A percentile compares a stretch with the other conserved stretches of the same genome.
These are phyloP conservation scores for Penicillium robsamsonii DNA, from an alignment of 495 filamentous ascomycete genomes.

Conservation along the genomic window DNA sequence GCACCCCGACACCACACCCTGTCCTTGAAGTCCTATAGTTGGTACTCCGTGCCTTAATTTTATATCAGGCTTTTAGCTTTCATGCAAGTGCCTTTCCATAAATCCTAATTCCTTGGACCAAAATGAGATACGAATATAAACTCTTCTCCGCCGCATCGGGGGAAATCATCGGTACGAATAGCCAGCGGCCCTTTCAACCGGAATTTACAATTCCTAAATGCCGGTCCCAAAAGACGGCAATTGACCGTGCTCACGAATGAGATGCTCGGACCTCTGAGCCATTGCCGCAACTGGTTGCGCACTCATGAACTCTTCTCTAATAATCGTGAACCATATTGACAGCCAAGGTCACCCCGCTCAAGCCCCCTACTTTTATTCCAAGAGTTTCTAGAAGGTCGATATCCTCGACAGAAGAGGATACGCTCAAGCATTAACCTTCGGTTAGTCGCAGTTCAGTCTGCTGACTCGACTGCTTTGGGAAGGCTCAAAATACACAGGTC, in stretches of 20 bases:
- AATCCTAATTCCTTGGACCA: not conserved
- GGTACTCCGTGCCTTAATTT: not conserved
- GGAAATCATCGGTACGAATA: not conserved
- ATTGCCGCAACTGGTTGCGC: not conserved
- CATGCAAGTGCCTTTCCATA: not conserved
- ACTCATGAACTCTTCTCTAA: not conserved
- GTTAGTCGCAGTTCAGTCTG: slow-evolving; percentile 5
- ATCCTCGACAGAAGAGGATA: not conserved
- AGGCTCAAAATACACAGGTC: not conserved
- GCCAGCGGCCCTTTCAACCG: not conserved
- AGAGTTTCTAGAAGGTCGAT: slow-evolving; percentile 14
- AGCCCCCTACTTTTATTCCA: not conserved
- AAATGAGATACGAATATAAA: not conserved
- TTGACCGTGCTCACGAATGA: not conserved
- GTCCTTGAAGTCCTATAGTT: not conserved
- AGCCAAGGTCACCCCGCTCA: slow-evolving; percentile 13
- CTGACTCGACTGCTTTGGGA: slow-evolving; percentile 11
- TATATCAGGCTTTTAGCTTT: not conserved
- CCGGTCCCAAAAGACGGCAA: not conserved
- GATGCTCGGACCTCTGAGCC: slow-evolving; percentile 1
- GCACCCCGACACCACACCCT: not conserved
- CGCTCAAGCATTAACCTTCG: not conserved
- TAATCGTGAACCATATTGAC: slow-evolving; percentile 13
- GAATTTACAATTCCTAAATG: not conserved
- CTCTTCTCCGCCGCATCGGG: not conserved